Conservation (phyloP, 805 yeast genomes). For the Starmerella sp. region DNA sequence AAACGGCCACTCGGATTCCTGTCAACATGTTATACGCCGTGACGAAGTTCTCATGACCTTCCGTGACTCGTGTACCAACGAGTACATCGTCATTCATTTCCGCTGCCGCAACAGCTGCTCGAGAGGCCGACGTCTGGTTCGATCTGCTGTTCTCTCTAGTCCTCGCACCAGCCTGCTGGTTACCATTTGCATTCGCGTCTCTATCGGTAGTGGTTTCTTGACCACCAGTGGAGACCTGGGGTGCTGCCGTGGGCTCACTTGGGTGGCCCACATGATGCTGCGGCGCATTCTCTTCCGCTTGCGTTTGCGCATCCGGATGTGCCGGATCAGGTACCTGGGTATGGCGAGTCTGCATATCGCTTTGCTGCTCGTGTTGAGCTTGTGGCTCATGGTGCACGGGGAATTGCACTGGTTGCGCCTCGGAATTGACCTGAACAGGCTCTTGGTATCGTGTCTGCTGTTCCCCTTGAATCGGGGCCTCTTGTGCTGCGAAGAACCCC, state of each 20-base stretch:
- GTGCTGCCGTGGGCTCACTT: too few species aligned
- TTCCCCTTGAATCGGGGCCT: too few species aligned
- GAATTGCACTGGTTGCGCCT: background rate
- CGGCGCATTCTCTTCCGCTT: too few species aligned
- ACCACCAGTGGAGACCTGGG: too few species aligned
- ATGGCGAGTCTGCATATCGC: too few species aligned
- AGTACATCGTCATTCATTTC: constrained; percentile 36
- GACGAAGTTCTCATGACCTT: constrained; percentile 86
- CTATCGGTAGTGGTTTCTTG: too few species aligned
- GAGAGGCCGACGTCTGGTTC: constrained; percentile 3
- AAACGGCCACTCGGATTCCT: constrained; percentile 90
- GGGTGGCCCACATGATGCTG: too few species aligned
- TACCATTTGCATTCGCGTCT: too few species aligned
- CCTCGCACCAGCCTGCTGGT: background rate
- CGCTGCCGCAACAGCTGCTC: constrained; percentile 17
- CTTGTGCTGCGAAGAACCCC: too few species aligned
- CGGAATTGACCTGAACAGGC: too few species aligned
- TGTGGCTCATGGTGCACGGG: background rate
- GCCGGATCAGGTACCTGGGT: background rate
- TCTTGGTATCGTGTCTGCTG: too few species aligned
- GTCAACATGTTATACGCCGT: constrained; percentile 96
- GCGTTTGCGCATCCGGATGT: background rate
- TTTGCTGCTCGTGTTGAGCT: too few species aligned
- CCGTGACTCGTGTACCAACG: constrained; percentile 73
- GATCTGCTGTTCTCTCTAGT: background rate